Evolutionary conservation across 2,329 filamentous ascomycete species (phyloP).

Genomic region (Colletotrichum tanaceti): DNA sequence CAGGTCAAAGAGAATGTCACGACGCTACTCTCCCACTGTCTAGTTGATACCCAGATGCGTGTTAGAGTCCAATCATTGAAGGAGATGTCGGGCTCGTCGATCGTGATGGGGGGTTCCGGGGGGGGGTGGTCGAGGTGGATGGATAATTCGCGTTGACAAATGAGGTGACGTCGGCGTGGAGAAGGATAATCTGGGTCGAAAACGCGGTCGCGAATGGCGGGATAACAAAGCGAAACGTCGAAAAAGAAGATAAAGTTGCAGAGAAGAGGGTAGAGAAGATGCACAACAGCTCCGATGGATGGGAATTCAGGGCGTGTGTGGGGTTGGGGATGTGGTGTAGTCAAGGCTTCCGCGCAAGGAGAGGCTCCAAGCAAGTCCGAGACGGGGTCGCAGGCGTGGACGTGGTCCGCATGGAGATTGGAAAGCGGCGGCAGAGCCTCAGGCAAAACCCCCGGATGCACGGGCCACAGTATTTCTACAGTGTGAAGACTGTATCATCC

Average conservation of each 20-base stretch:
- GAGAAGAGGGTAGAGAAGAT: slow-evolving; percentile 12
- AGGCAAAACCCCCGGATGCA: slow-evolving; percentile 37
- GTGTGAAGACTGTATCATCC: not conserved
- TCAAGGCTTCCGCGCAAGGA: slow-evolving; percentile 34
- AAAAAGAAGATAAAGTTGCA: slow-evolving; percentile 15
- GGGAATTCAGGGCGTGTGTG: slow-evolving; percentile 29
- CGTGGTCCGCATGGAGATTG: slow-evolving; percentile 4
- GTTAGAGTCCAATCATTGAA: slow-evolving; percentile 33
- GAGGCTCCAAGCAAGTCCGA: slow-evolving; percentile 37
- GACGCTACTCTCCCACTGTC: slow-evolving; percentile 16
- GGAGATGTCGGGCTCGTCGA: slow-evolving; percentile 21
- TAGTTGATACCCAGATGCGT: slow-evolving; percentile 10
- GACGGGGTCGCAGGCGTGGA: slow-evolving; percentile 31
- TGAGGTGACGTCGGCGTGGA: slow-evolving; percentile 39
- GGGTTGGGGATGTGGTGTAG: slow-evolving; percentile 37
- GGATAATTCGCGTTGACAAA: slow-evolving; percentile 33
- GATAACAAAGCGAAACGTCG: not conserved
- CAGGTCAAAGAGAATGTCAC: slow-evolving; percentile 15
- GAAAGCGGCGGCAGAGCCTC: slow-evolving; percentile 22
- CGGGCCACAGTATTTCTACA: not conserved
- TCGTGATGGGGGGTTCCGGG: slow-evolving; percentile 22
- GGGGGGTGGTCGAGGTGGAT: slow-evolving; percentile 19
- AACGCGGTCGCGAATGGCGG: not conserved
- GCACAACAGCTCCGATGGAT: slow-evolving; percentile 33
- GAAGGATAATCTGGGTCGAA: slow-evolving; percentile 5